Evolutionary conservation across 805 yeast species (phyloP), one percentile per base, ranked within the genome.

Genomic region (Yamadazyma laniorum): DNA sequence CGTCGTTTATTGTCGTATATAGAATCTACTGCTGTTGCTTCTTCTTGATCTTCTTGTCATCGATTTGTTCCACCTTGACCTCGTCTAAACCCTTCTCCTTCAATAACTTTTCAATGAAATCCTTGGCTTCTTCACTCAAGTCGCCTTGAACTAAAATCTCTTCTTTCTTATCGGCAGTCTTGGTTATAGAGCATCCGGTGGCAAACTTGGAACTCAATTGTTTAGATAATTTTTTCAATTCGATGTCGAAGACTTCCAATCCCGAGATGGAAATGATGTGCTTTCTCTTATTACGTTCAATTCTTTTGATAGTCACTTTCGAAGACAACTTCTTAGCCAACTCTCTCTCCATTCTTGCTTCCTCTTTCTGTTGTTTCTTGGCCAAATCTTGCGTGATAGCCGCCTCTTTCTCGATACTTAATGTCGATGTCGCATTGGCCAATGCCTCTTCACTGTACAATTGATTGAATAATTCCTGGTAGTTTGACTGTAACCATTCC

Each of bases 131-230:
- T 48, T 89, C 96, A 40, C 89, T 84, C 30, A 90, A 93, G 62
- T 91, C 98, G 53, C 98, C 98, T 67, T 90, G 97, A 43, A 90
- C 83, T 42, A 87, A 77, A 40, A 90, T 79, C 56, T 90, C 98
- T 45, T 91, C 96, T 59, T 85, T 86, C 65, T 90, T 90, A 48
- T 90, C 98, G 3, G 80, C 89, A 47, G 80, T 85, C 64, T 90
- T 90, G 3, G 89, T 81, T 11, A 90, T 95, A 16, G 93, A 80
- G 19, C 96, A 91, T 35, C 98, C 98, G 6, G 97, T 90, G 11
- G 98, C 98, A 57, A 91, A 90, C 61, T 85, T 88, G 25, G 93
- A 82, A 0, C 97, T 93, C 63, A 91, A 90, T 0, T 89, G 81
- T 72, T 91, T 91, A 31, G 96, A 85, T 48, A 88, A 71, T 57